Evolutionary conservation across 139 green algal genomes (phyloP), one percentile per base, ranked within the genome.

Genomic region (Chlorella sp.): DNA sequence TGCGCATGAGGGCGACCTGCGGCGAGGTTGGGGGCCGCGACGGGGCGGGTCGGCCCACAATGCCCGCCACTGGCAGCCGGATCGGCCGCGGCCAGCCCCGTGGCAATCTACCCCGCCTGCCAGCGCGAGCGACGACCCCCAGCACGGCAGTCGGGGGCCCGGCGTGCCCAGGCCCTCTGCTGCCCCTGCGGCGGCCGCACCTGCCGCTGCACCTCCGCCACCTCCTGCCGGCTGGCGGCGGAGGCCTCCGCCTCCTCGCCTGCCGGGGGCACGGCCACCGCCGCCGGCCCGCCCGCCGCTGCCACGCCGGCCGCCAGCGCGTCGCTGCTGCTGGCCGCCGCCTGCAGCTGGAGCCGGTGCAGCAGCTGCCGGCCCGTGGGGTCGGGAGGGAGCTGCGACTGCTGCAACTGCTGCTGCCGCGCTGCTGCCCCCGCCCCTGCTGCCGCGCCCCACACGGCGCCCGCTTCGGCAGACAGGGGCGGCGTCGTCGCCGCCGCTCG

Each of bases 1-100:
- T 45, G 14, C 87, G 84, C 81, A 94, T 72, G n/a, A 77, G 73
- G 14, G 73, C 69, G 60, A 94, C 79, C 66, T 94, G 82, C n/a
- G 89, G 78, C 35, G 48, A 1, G 48, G 21, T n/a, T n/a, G 48
- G 17, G 48, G n/a, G n/a, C n/a, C n/a, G n/a, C n/a, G n/a, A n/a
- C n/a, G n/a, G n/a, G n/a, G n/a, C n/a, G n/a, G n/a, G n/a, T n/a
- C n/a, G n/a, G n/a, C n/a, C n/a, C n/a, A n/a, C n/a, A n/a, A n/a
- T n/a, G n/a, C n/a, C n/a, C n/a, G n/a, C n/a, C n/a, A n/a, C n/a
- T n/a, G n/a, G n/a, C n/a, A n/a, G n/a, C n/a, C n/a, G n/a, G n/a
- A n/a, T n/a, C n/a, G n/a, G n/a, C n/a, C n/a, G n/a, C n/a, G n/a
- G n/a, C n/a, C n/a, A n/a, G n/a, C n/a, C n/a, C n/a, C n/a, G n/a